Percentiles rank a stretch among this genome's conserved stretches.
phyloP scores from a whole-genome alignment of 768 basidiomycete genomes.

The Gloeopeniophorella convolvens region DNA sequence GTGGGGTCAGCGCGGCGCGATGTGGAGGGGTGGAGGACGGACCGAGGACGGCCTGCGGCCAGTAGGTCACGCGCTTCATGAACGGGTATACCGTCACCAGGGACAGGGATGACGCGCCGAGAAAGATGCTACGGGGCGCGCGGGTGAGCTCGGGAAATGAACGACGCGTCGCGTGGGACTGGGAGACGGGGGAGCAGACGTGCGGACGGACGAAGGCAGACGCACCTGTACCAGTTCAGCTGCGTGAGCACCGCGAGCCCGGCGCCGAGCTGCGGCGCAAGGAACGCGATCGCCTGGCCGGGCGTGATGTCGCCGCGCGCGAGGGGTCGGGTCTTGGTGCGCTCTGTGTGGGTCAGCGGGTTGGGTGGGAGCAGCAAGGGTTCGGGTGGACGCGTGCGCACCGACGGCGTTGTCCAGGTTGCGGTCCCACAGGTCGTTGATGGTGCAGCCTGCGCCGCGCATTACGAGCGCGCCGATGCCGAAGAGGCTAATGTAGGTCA shows the following conservation, averaged over 20 bases:
- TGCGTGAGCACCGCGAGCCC: slow-evolving; percentile 86
- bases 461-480: slow-evolving; percentile 89
- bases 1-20: background rate
- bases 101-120: slow-evolving; percentile 87
- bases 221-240: slow-evolving; percentile 91
- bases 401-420: slow-evolving; percentile 90
- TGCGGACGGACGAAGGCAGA: background rate
- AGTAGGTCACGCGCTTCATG: slow-evolving; percentile 96
- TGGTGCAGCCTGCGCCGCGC: slow-evolving; percentile 97
- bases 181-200: background rate
- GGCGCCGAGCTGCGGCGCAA: slow-evolving; percentile 71
- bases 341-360: slow-evolving; percentile 38
- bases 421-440: slow-evolving; percentile 98
- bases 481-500: slow-evolving; percentile 77
- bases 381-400: slow-evolving; percentile 32
- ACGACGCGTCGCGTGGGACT: no score
- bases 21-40: slow-evolving; percentile 21
- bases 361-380: background rate
- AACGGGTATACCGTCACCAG: slow-evolving; percentile 87
- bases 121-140: slow-evolving; percentile 54
- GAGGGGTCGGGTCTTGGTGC: slow-evolving; percentile 84
- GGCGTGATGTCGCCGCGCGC: slow-evolving; percentile 76
- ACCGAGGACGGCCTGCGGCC: slow-evolving; percentile 97
- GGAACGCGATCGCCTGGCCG: slow-evolving; percentile 71
- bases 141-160: background rate